Evolutionary conservation across 2,329 filamentous ascomycete genomes (phyloP), one percentile per base, ranked within the genome.

Genomic region (Fusarium metavorans): DNA sequence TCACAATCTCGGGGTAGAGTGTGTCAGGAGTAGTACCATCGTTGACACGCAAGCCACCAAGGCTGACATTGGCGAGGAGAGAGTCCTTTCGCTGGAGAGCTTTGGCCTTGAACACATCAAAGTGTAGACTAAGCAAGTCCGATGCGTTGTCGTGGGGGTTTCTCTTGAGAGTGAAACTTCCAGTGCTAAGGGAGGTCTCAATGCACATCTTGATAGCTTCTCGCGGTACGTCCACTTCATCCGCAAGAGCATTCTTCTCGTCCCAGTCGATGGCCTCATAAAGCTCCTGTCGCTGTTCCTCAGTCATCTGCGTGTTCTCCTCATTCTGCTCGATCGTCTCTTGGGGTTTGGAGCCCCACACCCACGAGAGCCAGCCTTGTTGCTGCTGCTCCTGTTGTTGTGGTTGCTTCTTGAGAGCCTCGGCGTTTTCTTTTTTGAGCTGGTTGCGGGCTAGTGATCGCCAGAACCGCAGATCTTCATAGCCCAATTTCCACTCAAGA

Each of bases 231-330:
- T 99, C 97, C 5, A 99, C 92, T 48, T 93, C 92, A 76, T 98
- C 95, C 0, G 95, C 89, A 43, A 99, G 88, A 2, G 93, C 94
- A 70, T 95, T 92, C 86, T 98, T 98, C 83, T 99, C 97, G 72
- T 99, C 94, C 92, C 96, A 99, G 79, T 98, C 97, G 78, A 99
- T 99, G 59, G 95, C 97, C 77, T 97, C 93, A 82, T 98, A 99
- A 11, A 99, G 89, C 83, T 99, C 96, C 81, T 98, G 95, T 48
- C 96, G 92, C 82, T 99, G 95, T 82, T 98, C 92, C 71, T 99
- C 97, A 0, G 94, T 97, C 88, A 99, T 97, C 69, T 95, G 91
- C 0, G 92, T 94, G 72, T 95, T 93, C 76, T 97, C 93, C 5
- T 92, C 83, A 57, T 84, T 85, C 56, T 86, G 88, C 52, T 93